Evolutionary conservation across 2,329 filamentous ascomycete genomes (phyloP).

Genomic region (Stemphylium beticola): DNA sequence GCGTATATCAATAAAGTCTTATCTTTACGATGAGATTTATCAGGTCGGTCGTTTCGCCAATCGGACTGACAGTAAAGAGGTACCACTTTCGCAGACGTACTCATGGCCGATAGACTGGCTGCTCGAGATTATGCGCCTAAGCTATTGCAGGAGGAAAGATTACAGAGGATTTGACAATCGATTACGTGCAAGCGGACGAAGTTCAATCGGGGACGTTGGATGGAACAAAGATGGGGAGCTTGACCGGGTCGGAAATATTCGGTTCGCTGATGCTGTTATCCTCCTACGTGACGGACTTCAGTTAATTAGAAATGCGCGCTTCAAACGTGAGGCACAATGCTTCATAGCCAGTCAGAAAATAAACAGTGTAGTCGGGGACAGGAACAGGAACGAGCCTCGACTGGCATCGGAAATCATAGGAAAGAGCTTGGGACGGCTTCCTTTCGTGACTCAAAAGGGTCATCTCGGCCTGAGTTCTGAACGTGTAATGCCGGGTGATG

Average conservation of each 20-base stretch:
- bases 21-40: neutral
- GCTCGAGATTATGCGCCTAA: neutral
- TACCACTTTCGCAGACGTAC: neutral
- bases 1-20: neutral
- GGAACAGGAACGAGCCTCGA: neutral
- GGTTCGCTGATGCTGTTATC: neutral
- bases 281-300: neutral
- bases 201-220: neutral
- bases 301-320: neutral
- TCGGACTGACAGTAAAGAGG: neutral
- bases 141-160: neutral
- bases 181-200: neutral
- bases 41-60: neutral
- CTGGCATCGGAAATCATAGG: slow-evolving; percentile 9
- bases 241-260: neutral
- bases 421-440: slow-evolving; percentile 15
- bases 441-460: slow-evolving; percentile 21
- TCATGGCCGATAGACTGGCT: neutral
- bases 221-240: neutral
- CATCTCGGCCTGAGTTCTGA: slow-evolving; percentile 19
- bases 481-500: slow-evolving; percentile 14
- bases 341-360: neutral
- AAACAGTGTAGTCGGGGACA: neutral
- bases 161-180: neutral
- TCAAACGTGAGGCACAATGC: neutral